These are phyloP conservation scores for Pichia terricola DNA, from an alignment of 1,139 yeast species.

Conservation along the genomic window DNA sequence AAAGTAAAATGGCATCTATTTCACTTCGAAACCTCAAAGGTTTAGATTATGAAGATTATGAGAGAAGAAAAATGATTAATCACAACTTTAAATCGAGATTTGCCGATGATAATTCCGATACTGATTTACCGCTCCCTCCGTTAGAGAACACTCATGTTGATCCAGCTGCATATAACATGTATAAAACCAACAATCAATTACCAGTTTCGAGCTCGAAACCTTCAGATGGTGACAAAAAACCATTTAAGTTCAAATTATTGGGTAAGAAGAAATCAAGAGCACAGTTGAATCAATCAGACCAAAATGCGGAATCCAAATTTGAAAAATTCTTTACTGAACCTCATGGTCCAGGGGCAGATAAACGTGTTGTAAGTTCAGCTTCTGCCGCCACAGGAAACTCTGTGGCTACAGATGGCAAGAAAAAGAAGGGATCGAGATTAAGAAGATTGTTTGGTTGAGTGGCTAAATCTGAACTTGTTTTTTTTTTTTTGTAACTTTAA, in stretches of 20 bases:
- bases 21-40: conserved; percentile 18
- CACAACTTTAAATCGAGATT: conserved; percentile 36
- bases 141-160: conserved; percentile 5
- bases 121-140: conserved; percentile 23
- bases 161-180: conserved; percentile 5
- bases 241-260: conserved; percentile 5
- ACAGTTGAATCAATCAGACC: not conserved
- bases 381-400: conserved; percentile 4
- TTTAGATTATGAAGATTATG: conserved; percentile 8
- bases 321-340: conserved; percentile 19
- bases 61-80: conserved; percentile 1
- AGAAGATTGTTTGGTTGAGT: not conserved
- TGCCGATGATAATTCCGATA: conserved; percentile 46
- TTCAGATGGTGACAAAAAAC: not conserved
- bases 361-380: conserved; percentile 11
- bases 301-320: conserved; percentile 5
- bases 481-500: too few species aligned
- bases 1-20: conserved; percentile 11
- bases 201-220: not conserved
- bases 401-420: conserved; percentile 16
- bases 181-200: not conserved
- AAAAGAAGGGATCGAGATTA: conserved; percentile 31
- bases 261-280: conserved; percentile 2
- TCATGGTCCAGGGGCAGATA: conserved; percentile 10
- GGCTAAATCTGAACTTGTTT: not conserved